Conservation (phyloP, 2,329 filamentous ascomycete genomes). For the Cytospora leucostoma region DNA sequence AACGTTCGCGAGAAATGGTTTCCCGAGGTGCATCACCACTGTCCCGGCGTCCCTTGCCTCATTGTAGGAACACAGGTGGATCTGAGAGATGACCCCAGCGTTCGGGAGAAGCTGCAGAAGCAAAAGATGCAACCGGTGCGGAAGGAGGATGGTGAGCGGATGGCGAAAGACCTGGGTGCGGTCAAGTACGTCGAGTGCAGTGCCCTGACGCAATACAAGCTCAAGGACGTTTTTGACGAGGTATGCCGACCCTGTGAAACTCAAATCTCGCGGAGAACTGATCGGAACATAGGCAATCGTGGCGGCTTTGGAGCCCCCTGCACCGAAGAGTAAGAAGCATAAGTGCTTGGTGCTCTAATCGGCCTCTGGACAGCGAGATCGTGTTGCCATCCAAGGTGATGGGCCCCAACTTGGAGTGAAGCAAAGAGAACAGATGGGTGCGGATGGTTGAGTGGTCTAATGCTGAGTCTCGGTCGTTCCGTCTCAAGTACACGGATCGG, state of each 20-base stretch:
- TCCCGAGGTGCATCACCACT: constrained; percentile 97
- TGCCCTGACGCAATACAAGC: constrained; percentile 94
- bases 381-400: constrained; percentile 4
- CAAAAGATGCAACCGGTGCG: constrained; percentile 95
- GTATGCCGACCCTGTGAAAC: constrained; percentile 51
- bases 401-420: constrained; percentile 7
- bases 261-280: constrained; percentile 30
- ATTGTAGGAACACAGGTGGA: constrained; percentile 98
- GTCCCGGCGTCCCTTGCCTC: constrained; percentile 93
- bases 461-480: constrained; percentile 18
- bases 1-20: constrained; percentile 99
- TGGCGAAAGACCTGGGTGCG: constrained; percentile 96
- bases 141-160: constrained; percentile 90
- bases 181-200: constrained; percentile 99
- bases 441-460: constrained; percentile 22
- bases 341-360: constrained; percentile 70
- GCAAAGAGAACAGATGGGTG: constrained; percentile 22
- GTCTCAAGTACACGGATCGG: constrained; percentile 16
- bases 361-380: constrained; percentile 1
- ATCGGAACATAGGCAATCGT: constrained; percentile 74
- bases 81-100: constrained; percentile 83
- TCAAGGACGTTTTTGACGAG: constrained; percentile 99
- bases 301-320: constrained; percentile 85
- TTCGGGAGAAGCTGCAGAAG: constrained; percentile 88
- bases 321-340: constrained; percentile 74